Conservation (phyloP, 768 basidiomycete species). For the Serpula lacrymans region DNA sequence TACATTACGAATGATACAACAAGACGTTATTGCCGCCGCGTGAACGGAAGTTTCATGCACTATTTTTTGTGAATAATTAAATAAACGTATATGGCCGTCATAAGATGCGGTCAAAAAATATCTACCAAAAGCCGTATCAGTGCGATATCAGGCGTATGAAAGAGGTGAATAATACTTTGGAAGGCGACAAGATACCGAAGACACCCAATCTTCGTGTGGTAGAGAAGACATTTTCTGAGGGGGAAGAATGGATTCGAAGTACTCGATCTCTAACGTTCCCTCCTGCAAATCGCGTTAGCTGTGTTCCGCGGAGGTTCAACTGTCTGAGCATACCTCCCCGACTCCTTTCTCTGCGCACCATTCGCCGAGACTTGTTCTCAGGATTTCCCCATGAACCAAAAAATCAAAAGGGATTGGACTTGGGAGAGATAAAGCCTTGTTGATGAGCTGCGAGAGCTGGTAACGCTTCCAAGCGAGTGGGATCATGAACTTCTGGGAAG, state of each 20-base stretch:
- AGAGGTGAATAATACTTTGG: conserved; percentile 63
- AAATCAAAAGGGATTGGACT: conserved; percentile 92
- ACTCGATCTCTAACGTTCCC: conserved; percentile 89
- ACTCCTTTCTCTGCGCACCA: conserved; percentile 72
- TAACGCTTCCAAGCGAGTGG: conserved; percentile 90
- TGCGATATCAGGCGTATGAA: conserved; percentile 82
- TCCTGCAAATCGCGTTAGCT: conserved; percentile 47
- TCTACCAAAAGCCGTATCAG: conserved; percentile 67
- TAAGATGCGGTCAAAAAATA: conserved; percentile 78
- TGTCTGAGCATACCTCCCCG: conserved; percentile 50
- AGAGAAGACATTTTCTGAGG: conserved; percentile 77
- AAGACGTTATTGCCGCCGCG: conserved; percentile 62
- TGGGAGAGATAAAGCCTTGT: conserved; percentile 79
- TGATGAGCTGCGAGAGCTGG: conserved; percentile 94
- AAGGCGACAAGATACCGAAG: conserved; percentile 63
- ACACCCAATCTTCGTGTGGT: conserved; percentile 94
- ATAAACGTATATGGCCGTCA: conserved; percentile 71
- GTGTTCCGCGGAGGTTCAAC: neutral
- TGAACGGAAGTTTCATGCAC: conserved; percentile 51
- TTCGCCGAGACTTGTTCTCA: conserved; percentile 66
- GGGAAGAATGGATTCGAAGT: conserved; percentile 85
- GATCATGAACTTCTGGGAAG: conserved; percentile 88
- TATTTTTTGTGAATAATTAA: conserved; percentile 64
- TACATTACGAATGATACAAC: conserved; percentile 49
- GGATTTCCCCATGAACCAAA: conserved; percentile 76